Evolutionary conservation across 768 basidiomycete genomes (phyloP).

Genomic region (Trametes gibbosa): DNA sequence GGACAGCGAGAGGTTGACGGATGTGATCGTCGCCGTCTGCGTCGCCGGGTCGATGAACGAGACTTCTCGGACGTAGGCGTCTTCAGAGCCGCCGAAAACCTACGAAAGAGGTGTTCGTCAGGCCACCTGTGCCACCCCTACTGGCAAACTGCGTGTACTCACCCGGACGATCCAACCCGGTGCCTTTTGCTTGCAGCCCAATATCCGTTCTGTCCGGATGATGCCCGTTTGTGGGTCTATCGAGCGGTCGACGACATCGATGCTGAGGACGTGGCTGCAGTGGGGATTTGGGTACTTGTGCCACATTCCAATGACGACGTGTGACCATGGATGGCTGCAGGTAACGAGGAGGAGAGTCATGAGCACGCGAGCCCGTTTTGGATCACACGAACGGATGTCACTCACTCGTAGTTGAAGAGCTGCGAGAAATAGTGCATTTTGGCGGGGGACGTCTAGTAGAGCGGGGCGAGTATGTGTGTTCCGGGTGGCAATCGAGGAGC

Average conservation of each 20-base stretch:
- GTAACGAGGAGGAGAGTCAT: slow-evolving; percentile 5
- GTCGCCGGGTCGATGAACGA: slow-evolving; percentile 87
- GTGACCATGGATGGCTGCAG: slow-evolving; percentile 81
- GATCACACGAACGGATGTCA: slow-evolving; percentile 19
- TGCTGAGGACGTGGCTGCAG: slow-evolving; percentile 82
- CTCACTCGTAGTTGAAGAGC: slow-evolving; percentile 80
- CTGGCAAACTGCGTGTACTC: slow-evolving; percentile 21
- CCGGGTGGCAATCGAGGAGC: background rate
- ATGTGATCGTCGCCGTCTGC: slow-evolving; percentile 80
- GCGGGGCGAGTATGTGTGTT: background rate
- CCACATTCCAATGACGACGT: slow-evolving; percentile 92
- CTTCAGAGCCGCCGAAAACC: slow-evolving; percentile 91
- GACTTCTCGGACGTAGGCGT: slow-evolving; percentile 92
- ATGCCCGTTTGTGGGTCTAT: slow-evolving; percentile 83
- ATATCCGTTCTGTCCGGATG: slow-evolving; percentile 85
- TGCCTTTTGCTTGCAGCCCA: slow-evolving; percentile 90
- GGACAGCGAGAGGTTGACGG: slow-evolving; percentile 91
- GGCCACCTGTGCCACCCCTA: background rate
- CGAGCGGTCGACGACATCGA: slow-evolving; percentile 84
- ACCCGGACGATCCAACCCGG: slow-evolving; percentile 94
- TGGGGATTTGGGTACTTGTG: slow-evolving; percentile 95
- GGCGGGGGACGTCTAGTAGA: background rate
- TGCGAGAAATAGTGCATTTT: slow-evolving; percentile 87
- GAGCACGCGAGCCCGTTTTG: slow-evolving; percentile 12
- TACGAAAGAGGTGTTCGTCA: slow-evolving; percentile 29